Percentiles rank a stretch among this genome's conserved stretches.
Evolutionary conservation across 208 protist genomes (phyloP).

Genomic region (Phytomonas sp.): DNA sequence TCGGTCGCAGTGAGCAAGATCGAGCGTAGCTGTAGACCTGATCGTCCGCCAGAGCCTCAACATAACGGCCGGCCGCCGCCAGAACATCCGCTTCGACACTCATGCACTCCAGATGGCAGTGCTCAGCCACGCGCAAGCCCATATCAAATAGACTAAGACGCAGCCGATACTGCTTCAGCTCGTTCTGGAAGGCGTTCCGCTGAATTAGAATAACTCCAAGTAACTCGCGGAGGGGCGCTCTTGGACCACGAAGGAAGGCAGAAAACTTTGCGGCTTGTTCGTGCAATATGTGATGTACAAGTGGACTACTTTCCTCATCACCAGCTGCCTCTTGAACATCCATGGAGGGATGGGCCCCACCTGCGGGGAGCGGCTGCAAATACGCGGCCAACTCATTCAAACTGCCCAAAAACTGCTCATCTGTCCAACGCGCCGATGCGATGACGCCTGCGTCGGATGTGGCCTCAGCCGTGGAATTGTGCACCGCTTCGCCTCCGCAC

Average conservation of each 20-base stretch:
- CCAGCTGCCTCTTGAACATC: not conserved
- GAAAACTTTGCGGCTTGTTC: slow-evolving; percentile 8
- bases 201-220: slow-evolving; percentile 76
- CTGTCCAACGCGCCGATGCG: slow-evolving; percentile 3
- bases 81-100: slow-evolving; percentile 46
- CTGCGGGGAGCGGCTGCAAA: slow-evolving; percentile 15
- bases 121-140: slow-evolving; percentile 77
- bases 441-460: not conserved
- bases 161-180: slow-evolving; percentile 74
- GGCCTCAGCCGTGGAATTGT: not conserved
- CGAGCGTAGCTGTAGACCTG: slow-evolving; percentile 75
- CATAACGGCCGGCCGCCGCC: slow-evolving; percentile 21
- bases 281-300: not conserved
- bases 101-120: slow-evolving; percentile 80
- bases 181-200: slow-evolving; percentile 79
- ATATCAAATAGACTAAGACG: slow-evolving; percentile 76
- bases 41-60: slow-evolving; percentile 47
- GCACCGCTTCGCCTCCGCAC: slow-evolving; percentile 30
- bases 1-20: slow-evolving; percentile 52
- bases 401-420: slow-evolving; percentile 16
- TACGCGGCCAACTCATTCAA: slow-evolving; percentile 17
- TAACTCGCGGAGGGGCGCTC: slow-evolving; percentile 58
- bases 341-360: slow-evolving; percentile 8
- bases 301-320: not conserved
- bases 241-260: slow-evolving; percentile 16